Percentiles rank a stretch among this genome's conserved stretches.
These are phyloP conservation scores for Tetrastigma voinierianum DNA, from an alignment of 164 flowering plant genomes.

Conservation along the genomic window DNA sequence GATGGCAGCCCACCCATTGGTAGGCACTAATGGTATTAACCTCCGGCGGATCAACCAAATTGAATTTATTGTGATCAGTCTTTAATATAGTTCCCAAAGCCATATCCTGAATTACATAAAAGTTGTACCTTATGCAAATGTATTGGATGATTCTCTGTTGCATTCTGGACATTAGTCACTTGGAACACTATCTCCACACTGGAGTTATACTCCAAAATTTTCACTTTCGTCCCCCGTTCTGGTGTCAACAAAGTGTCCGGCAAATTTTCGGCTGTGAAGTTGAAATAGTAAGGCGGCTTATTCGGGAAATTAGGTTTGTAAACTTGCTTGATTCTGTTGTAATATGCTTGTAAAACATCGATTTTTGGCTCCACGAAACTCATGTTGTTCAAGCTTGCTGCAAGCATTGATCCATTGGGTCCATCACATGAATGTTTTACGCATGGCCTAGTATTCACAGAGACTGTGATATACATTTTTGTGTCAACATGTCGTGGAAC, in stretches of 20 bases:
- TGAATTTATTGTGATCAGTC: constrained; percentile 12
- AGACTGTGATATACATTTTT: constrained; percentile 7
- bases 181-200: constrained; percentile 24
- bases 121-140: constrained; percentile 28
- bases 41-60: constrained; percentile 22
- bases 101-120: constrained; percentile 21
- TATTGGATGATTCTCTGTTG: constrained; percentile 20
- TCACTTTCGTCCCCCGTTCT: constrained; percentile 4
- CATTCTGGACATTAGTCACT: constrained; percentile 8
- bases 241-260: constrained; percentile 2
- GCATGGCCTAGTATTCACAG: not conserved
- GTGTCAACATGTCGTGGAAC: constrained; percentile 2
- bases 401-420: constrained; percentile 2
- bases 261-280: constrained; percentile 11
- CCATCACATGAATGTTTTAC: not conserved
- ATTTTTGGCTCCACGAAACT: constrained; percentile 1
- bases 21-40: constrained; percentile 22
- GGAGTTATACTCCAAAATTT: constrained; percentile 7
- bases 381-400: constrained; percentile 13
- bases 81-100: constrained; percentile 17
- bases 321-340: not conserved
- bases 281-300: constrained; percentile 4
- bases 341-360: constrained; percentile 11
- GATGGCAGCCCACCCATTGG: constrained; percentile 23
- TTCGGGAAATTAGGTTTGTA: constrained; percentile 10